phyloP scores from a whole-genome alignment of 495 filamentous ascomycete genomes.

The Physcia stellaris region DNA sequence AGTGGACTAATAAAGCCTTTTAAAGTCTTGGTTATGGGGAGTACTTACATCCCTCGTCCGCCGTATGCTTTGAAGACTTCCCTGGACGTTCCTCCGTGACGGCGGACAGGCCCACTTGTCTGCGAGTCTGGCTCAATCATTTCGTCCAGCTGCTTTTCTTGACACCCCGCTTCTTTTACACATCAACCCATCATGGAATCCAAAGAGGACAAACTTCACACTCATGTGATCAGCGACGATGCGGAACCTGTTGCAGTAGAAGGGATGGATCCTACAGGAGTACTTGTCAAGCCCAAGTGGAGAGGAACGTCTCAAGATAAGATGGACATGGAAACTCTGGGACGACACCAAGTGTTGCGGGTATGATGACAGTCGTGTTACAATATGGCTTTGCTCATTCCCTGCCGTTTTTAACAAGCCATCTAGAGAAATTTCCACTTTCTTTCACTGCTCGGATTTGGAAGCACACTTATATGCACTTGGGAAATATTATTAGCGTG shows the following conservation, averaged over 20 bases:
- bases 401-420: not conserved
- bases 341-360: constrained; percentile 29
- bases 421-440: constrained; percentile 32
- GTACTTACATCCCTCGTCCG: no score
- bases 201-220: not conserved
- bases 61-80: no score
- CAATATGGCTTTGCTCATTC: not conserved
- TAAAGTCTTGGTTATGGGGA: no score
- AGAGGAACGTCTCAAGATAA: constrained; percentile 28
- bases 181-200: not conserved
- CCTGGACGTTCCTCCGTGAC: no score
- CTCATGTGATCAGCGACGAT: constrained; percentile 1
- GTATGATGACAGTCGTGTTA: no score
- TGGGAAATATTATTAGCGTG: constrained; percentile 36
- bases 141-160: no score
- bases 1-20: no score
- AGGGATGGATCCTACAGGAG: not conserved
- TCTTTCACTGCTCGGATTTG: constrained; percentile 31
- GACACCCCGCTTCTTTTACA: no score
- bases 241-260: not conserved
- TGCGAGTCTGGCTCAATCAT: no score
- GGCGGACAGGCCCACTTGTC: no score
- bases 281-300: constrained; percentile 18
- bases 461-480: constrained; percentile 15
- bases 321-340: constrained; percentile 30